Base-by-base conservation (phyloP, 2,329 filamentous ascomycete species). In the Dothideomycetidae sp. region DNA sequence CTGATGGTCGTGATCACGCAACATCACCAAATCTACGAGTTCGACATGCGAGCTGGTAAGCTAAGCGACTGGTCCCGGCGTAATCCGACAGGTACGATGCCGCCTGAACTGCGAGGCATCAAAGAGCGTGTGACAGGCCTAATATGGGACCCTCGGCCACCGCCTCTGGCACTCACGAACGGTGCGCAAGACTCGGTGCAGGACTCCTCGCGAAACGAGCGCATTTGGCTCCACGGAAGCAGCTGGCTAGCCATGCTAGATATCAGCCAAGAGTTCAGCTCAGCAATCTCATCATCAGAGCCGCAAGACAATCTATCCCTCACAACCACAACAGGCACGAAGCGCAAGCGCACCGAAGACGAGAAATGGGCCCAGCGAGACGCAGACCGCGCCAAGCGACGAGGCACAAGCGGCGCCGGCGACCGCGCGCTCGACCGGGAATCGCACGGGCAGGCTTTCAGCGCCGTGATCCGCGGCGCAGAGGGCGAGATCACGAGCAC, bases 221-320 rank as follows among this genome's bases (percentile, higher is more conserved):
- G 88, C 10, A 60, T 88, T 5, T 96, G 88, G 84, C 61, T 96
- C 13, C 94, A 93, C 51, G 86, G 88, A 5, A 72, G 75, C 29
- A 77, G 73, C 1, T 96, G 85, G 70, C 59, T 98, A 15, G 85
- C 82, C 62, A 96, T 96, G 86, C 73, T 98, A 42, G 85, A 96
- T 55, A 63, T 93, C 18, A 71, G 72, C 13, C 70, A 71, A 50
- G 79, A 93, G 54, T 68, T 90, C 33, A 54, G 61, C n/a, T 18
- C 37, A 0, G 31, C 32, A 3, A 31, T 16, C 5, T 31, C 31
- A 5, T 10, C 38, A 12, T n/a, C n/a, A n/a, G n/a, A n/a, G n/a
- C n/a, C n/a, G n/a, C n/a, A n/a, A n/a, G n/a, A n/a, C n/a, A 26
- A 26, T 26, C 31, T 33, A 3, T 31, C 36, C n/a, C 15, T 30